Percentiles rank a stretch among this genome's conserved stretches.
These are phyloP conservation scores for Cunninghamia lanceolata DNA, from an alignment of 75 land plant species.

Conservation along the genomic window DNA sequence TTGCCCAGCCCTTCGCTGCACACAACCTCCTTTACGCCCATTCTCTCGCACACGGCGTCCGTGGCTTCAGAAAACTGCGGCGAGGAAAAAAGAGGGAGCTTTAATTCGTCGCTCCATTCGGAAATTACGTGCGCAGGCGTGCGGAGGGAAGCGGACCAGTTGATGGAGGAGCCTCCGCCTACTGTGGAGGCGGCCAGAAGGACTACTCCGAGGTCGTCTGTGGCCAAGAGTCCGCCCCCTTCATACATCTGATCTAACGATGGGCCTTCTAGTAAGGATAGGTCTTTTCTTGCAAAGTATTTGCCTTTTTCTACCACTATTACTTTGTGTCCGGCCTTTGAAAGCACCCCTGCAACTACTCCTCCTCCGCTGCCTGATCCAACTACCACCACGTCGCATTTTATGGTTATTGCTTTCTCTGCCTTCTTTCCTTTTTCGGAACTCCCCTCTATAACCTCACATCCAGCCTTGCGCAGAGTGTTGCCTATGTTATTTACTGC, in stretches of 20 bases:
- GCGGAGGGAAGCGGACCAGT: constrained; percentile 74
- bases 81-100: constrained; percentile 40
- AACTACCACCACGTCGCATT: constrained; percentile 78
- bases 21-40: constrained; percentile 52
- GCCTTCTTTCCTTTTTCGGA: neutral
- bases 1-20: constrained; percentile 52
- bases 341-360: constrained; percentile 41
- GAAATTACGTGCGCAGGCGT: constrained; percentile 57
- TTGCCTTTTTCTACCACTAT: constrained; percentile 82
- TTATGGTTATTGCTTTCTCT: constrained; percentile 23
- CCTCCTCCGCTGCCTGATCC: constrained; percentile 90
- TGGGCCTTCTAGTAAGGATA: constrained; percentile 72
- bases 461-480: constrained; percentile 12
- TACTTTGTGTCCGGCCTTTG: constrained; percentile 75
- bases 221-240: constrained; percentile 50
- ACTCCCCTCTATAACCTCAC: neutral
- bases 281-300: constrained; percentile 50
- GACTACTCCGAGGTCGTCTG: constrained; percentile 36
- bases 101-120: constrained; percentile 57
- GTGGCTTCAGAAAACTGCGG: constrained; percentile 47
- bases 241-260: constrained; percentile 62
- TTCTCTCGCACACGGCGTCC: constrained; percentile 52
- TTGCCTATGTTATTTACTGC: neutral
- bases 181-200: constrained; percentile 76
- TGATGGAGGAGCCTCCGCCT: constrained; percentile 82